These are phyloP conservation scores for Dalechampia spathulata DNA, from an alignment of 441 rosid species.

Conservation along the genomic window DNA sequence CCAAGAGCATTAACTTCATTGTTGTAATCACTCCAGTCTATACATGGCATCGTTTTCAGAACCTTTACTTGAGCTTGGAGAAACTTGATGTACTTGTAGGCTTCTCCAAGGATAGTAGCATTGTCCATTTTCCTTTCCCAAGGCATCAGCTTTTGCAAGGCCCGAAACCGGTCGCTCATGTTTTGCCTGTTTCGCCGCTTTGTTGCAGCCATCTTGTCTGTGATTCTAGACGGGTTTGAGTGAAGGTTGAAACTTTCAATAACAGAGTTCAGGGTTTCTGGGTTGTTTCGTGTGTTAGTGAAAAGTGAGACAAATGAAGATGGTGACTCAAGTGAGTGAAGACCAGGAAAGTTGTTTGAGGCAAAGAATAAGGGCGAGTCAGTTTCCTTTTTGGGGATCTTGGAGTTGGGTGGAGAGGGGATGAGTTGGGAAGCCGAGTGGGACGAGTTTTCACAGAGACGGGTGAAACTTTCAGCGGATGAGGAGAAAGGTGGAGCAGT, in stretches of 20 bases:
- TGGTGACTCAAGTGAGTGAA: conserved; percentile 17
- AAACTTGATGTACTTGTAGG: conserved; percentile 65
- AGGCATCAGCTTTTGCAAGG: conserved; percentile 60
- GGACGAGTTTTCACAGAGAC: background rate
- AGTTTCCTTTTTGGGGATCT: conserved; percentile 11
- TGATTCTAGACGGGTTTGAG: no score
- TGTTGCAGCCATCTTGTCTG: background rate
- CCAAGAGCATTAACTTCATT: background rate
- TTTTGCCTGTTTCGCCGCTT: conserved; percentile 47
- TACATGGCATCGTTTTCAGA: conserved; percentile 47
- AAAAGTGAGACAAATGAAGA: conserved; percentile 1
- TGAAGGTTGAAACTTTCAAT: background rate
- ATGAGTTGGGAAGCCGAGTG: conserved; percentile 4
- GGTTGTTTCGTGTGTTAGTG: background rate
- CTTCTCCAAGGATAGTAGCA: conserved; percentile 63
- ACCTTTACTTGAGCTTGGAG: conserved; percentile 58
- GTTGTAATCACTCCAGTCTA: background rate
- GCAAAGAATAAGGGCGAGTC: conserved; percentile 10
- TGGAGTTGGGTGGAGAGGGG: background rate
- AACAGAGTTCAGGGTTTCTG: conserved; percentile 7
- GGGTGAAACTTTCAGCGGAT: background rate
- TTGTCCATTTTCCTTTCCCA: conserved; percentile 69
- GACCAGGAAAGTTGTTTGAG: conserved; percentile 17
- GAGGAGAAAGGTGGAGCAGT: background rate
- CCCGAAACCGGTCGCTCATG: conserved; percentile 57